Evolutionary conservation across 2,329 filamentous ascomycete species (phyloP).

Genomic region (Fusarium anthophilum): DNA sequence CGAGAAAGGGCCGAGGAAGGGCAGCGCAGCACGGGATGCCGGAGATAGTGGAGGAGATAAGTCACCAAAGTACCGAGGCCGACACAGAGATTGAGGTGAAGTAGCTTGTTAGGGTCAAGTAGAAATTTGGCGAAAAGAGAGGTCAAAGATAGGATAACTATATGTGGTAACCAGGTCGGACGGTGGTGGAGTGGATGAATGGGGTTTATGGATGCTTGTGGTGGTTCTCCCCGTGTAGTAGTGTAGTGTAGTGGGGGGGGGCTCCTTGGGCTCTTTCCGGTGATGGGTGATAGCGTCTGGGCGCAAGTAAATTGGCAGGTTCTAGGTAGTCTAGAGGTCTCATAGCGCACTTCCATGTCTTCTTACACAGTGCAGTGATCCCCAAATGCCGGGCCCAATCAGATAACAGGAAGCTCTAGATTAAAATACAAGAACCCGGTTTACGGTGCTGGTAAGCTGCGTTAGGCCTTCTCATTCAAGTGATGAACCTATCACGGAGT

Average conservation of each 20-base stretch:
- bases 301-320: conserved; percentile 4
- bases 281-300: conserved; percentile 23
- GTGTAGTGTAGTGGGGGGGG: not conserved
- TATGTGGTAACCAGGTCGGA: conserved; percentile 25
- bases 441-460: not conserved
- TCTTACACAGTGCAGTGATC: conserved; percentile 23
- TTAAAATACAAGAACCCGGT: not conserved
- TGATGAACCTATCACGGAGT: not conserved
- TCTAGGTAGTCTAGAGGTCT: not conserved
- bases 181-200: conserved; percentile 23
- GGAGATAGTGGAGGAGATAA: conserved; percentile 6
- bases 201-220: conserved; percentile 12
- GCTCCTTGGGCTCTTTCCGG: conserved; percentile 14
- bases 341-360: not conserved
- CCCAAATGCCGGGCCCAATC: conserved; percentile 1
- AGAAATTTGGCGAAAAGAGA: not conserved
- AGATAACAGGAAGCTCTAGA: not conserved
- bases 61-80: conserved; percentile 18
- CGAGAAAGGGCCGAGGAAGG: conserved; percentile 37
- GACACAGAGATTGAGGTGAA: not conserved
- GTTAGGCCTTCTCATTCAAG: not conserved
- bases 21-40: conserved; percentile 30
- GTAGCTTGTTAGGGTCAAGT: not conserved
- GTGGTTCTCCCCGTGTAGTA: conserved; percentile 21
- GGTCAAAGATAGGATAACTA: conserved; percentile 20